phyloP scores from a whole-genome alignment of 306 rosid genomes.

The Biancaea sappan region DNA sequence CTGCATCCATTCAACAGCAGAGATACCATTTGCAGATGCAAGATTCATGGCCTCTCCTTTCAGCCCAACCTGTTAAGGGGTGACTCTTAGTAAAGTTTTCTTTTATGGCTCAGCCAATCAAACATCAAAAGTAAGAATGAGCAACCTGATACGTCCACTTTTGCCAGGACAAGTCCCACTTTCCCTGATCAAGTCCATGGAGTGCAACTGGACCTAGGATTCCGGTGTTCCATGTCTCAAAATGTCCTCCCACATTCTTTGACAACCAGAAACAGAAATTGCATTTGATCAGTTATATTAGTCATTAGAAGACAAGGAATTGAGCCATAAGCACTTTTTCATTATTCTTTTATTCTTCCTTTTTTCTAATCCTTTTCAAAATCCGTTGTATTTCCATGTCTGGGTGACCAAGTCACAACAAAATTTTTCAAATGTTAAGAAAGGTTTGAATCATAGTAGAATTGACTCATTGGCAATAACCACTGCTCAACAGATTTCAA shows the following conservation, averaged over 20 bases:
- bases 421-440: constrained; percentile 6
- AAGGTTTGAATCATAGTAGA: constrained; percentile 10
- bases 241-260: constrained; percentile 97
- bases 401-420: neutral
- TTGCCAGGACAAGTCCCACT: constrained; percentile 89
- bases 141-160: constrained; percentile 97
- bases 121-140: constrained; percentile 29
- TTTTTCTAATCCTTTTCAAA: no score
- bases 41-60: constrained; percentile 98
- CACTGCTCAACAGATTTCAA: constrained; percentile 1
- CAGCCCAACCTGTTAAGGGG: constrained; percentile 73
- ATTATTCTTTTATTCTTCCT: neutral
- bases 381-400: neutral
- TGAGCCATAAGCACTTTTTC: neutral
- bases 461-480: constrained; percentile 5
- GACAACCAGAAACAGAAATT: constrained; percentile 27
- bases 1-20: constrained; percentile 86
- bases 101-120: constrained; percentile 5
- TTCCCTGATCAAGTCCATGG: constrained; percentile 92
- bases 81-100: constrained; percentile 26
- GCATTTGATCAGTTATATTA: constrained; percentile 17
- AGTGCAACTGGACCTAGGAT: constrained; percentile 97
- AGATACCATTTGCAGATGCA: constrained; percentile 66
- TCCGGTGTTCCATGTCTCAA: constrained; percentile 93
- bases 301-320: constrained; percentile 1